Conservation (phyloP, 2,329 filamentous ascomycete species). For the Aspergillus transmontanensis region DNA sequence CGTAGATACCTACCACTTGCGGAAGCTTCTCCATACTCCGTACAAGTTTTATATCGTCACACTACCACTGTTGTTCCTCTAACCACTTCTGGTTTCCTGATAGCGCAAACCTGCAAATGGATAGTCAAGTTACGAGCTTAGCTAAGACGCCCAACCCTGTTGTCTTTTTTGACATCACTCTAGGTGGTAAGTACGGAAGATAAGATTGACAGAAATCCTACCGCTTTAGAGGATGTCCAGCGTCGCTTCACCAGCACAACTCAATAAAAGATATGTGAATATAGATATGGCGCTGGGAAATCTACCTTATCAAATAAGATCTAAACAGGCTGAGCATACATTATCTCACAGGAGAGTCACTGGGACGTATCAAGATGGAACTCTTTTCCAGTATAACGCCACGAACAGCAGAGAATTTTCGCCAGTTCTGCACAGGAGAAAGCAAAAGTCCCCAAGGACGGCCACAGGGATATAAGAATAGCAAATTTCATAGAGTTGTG, state of each 20-base stretch:
- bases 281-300: neutral
- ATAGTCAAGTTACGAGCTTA: neutral
- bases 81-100: neutral
- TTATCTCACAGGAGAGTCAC: conserved; percentile 69
- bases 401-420: conserved; percentile 93
- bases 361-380: conserved; percentile 87
- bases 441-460: conserved; percentile 74
- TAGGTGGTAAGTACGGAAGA: conserved; percentile 44
- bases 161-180: conserved; percentile 53
- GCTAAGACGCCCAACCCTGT: conserved; percentile 39
- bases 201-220: neutral
- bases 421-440: conserved; percentile 95
- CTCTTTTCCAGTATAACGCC: conserved; percentile 84
- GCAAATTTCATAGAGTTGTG: conserved; percentile 92
- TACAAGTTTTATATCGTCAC: neutral
- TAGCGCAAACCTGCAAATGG: conserved; percentile 4
- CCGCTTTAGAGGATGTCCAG: neutral
- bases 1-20: neutral
- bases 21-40: too few species aligned
- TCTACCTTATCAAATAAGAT: neutral
- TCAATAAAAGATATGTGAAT: neutral
- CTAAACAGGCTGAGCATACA: conserved; percentile 5
- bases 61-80: neutral
- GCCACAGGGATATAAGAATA: conserved; percentile 91
- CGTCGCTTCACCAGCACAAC: neutral